Percentiles rank a stretch among this genome's conserved stretches.
phyloP scores from a whole-genome alignment of 768 basidiomycete genomes.

The Auriscalpium vulgare region DNA sequence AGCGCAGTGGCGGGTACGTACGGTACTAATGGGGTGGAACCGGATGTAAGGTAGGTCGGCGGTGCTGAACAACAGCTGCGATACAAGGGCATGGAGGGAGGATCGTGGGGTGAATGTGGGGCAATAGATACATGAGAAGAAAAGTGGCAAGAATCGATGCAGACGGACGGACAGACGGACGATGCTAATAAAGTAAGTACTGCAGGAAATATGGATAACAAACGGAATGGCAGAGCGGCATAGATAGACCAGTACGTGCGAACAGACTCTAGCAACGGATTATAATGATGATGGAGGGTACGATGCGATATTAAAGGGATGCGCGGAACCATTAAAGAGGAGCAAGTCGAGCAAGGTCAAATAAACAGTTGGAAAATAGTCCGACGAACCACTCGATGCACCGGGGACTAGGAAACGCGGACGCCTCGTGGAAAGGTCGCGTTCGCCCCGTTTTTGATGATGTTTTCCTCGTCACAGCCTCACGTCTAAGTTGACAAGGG shows the following conservation, averaged over 20 bases:
- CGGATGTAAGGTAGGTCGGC: background rate
- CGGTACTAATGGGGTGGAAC: background rate
- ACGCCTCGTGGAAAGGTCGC: constrained; percentile 16
- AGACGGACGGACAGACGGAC: background rate
- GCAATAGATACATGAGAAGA: constrained; percentile 4
- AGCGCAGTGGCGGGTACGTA: background rate
- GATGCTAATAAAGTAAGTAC: background rate
- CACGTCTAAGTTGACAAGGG: constrained; percentile 15
- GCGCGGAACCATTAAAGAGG: background rate
- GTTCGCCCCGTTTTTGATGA: constrained; percentile 15
- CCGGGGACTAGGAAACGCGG: constrained; percentile 7
- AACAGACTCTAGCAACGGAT: background rate
- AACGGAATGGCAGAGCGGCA: background rate
- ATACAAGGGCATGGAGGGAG: constrained; percentile 4
- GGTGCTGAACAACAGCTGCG: background rate
- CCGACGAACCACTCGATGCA: constrained; percentile 7
- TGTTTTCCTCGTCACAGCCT: constrained; percentile 13
- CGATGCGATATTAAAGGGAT: background rate
- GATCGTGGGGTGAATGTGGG: constrained; percentile 1
- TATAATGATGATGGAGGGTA: background rate
- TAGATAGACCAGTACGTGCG: background rate
- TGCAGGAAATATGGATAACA: background rate
- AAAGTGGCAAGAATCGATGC: background rate
- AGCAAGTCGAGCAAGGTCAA: background rate
- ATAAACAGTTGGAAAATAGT: constrained; percentile 3